phyloP scores from a whole-genome alignment of 768 basidiomycete species.

The Exidia glandulosa region DNA sequence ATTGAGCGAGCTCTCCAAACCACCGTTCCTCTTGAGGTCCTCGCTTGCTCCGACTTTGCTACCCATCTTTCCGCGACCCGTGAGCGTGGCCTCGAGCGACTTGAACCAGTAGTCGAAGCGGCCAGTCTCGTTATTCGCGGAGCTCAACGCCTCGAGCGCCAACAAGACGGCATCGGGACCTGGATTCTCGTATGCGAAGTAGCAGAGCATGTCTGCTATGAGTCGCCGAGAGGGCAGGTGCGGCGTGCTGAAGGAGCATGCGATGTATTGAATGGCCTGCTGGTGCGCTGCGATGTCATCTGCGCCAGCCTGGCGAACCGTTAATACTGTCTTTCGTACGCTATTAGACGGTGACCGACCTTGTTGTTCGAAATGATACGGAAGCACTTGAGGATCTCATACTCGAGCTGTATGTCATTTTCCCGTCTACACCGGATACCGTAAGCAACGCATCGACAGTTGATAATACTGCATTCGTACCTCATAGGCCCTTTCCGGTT shows the following conservation, averaged over 20 bases:
- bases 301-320: conserved; percentile 41
- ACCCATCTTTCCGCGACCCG: conserved; percentile 88
- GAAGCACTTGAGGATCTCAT: conserved; percentile 82
- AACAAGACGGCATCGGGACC: conserved; percentile 57
- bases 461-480: conserved; percentile 25
- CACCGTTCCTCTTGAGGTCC: conserved; percentile 61
- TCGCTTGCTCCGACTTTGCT: conserved; percentile 92
- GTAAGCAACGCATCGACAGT: not conserved
- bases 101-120: conserved; percentile 86
- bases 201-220: conserved; percentile 68
- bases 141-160: conserved; percentile 65
- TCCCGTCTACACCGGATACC: conserved; percentile 35
- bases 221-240: conserved; percentile 67
- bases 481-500: conserved; percentile 57
- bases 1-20: conserved; percentile 56
- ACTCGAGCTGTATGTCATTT: conserved; percentile 61
- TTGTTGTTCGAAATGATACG: conserved; percentile 65
- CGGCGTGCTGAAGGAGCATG: conserved; percentile 73
- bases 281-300: conserved; percentile 65
- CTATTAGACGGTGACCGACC: conserved; percentile 26
- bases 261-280: conserved; percentile 65
- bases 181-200: conserved; percentile 56
- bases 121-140: conserved; percentile 46
- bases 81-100: conserved; percentile 60
- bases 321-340: conserved; percentile 7